Evolutionary conservation across 2,329 filamentous ascomycete species (phyloP).

Genomic region (Epichloe festucae): DNA sequence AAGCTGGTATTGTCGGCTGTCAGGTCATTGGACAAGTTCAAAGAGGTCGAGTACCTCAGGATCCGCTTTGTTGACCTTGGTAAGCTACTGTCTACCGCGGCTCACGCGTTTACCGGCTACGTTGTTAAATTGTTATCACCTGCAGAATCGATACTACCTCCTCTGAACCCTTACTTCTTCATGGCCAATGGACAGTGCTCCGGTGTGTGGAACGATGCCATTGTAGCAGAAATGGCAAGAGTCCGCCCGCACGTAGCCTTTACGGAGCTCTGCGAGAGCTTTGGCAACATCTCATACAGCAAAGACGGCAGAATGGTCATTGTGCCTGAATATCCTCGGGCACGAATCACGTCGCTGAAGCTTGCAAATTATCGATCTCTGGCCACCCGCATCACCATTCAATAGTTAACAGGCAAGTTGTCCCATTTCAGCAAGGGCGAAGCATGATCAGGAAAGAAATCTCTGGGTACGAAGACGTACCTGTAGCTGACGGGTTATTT

Average conservation of each 20-base stretch:
- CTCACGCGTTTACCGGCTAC: conserved; percentile 9
- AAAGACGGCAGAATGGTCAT: conserved; percentile 48
- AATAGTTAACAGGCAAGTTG: conserved; percentile 11
- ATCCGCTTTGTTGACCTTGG: conserved; percentile 64
- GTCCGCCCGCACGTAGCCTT: conserved; percentile 47
- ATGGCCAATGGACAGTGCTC: conserved; percentile 47
- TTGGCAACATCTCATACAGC: conserved; percentile 45
- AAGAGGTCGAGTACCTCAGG: conserved; percentile 48
- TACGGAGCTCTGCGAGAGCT: conserved; percentile 49
- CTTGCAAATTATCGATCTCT: conserved; percentile 44
- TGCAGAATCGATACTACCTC: conserved; percentile 54
- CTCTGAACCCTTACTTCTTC: conserved; percentile 61
- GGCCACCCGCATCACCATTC: conserved; percentile 23
- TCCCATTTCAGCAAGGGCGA: background rate
- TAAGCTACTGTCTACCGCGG: conserved; percentile 20
- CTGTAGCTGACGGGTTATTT: background rate
- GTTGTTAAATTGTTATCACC: background rate
- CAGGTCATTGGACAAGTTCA: conserved; percentile 43
- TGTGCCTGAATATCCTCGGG: conserved; percentile 40
- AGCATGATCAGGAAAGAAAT: too few species aligned
- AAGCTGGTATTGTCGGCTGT: conserved; percentile 52
- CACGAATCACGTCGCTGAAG: conserved; percentile 42
- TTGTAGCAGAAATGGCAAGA: conserved; percentile 45
- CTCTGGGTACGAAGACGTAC: background rate
- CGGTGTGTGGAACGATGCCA: conserved; percentile 60